Percentiles rank a stretch among this genome's conserved stretches.
These are phyloP conservation scores for Tuber indicum DNA, from an alignment of 495 filamentous ascomycete genomes.

Conservation along the genomic window DNA sequence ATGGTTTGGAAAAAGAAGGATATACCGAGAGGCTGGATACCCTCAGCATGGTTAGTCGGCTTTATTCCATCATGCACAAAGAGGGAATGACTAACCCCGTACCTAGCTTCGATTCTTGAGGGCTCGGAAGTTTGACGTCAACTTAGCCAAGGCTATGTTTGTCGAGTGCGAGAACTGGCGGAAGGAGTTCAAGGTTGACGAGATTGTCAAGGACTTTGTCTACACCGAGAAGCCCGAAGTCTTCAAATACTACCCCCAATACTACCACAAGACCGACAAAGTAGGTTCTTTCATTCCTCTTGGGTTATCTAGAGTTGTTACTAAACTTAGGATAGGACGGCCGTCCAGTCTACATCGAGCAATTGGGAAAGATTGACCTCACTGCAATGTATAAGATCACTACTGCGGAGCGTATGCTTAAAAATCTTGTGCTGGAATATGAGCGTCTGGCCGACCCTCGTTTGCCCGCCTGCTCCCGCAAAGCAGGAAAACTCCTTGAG, in stretches of 20 bases:
- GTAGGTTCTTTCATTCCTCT: constrained; percentile 46
- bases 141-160: constrained; percentile 76
- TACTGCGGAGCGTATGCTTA: constrained; percentile 82
- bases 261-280: constrained; percentile 99
- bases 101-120: constrained; percentile 76
- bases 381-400: constrained; percentile 88
- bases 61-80: background rate
- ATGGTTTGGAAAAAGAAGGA: constrained; percentile 73
- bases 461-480: constrained; percentile 90
- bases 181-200: constrained; percentile 77
- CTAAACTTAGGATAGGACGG: constrained; percentile 61
- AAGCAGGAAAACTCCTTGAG: constrained; percentile 80
- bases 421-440: constrained; percentile 94
- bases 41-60: constrained; percentile 62
- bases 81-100: constrained; percentile 1
- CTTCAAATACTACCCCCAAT: constrained; percentile 93
- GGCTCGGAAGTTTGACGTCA: constrained; percentile 89
- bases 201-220: constrained; percentile 71
- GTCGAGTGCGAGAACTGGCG: constrained; percentile 85
- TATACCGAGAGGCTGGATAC: constrained; percentile 85
- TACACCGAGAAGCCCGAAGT: constrained; percentile 82
- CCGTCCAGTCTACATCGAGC: constrained; percentile 93
- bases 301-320: background rate
- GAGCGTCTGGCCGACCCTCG: constrained; percentile 91
- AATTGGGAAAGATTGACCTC: constrained; percentile 88